phyloP scores from a whole-genome alignment of 2,329 filamentous ascomycete species.

The Phyllosticta citriasiana region DNA sequence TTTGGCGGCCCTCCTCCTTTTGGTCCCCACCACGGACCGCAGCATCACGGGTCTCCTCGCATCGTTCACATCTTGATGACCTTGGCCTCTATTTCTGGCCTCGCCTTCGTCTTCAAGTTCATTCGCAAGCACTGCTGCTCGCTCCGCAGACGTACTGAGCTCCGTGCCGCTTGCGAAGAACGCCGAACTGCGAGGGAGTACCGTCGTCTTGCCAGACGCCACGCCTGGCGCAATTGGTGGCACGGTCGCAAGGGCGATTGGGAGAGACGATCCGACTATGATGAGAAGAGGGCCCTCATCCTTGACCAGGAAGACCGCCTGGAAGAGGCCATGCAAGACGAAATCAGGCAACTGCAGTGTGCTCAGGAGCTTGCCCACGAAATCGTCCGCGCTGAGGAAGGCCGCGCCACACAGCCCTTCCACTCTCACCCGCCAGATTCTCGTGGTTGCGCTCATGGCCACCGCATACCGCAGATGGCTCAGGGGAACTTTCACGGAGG shows the following conservation, averaged over 20 bases:
- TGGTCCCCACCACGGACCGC: background rate
- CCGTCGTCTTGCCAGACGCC: conserved; percentile 41
- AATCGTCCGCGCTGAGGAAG: conserved; percentile 33
- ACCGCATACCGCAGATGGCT: background rate
- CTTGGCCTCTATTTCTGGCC: conserved; percentile 37
- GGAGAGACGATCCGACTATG: conserved; percentile 32
- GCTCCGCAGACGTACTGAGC: conserved; percentile 35
- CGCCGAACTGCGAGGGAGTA: conserved; percentile 43
- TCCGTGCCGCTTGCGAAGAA: conserved; percentile 44
- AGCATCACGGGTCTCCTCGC: conserved; percentile 10
- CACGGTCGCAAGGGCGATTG: conserved; percentile 23
- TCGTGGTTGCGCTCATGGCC: background rate
- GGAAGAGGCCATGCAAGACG: conserved; percentile 26
- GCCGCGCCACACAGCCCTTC: conserved; percentile 12
- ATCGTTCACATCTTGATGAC: conserved; percentile 27
- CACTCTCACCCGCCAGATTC: background rate
- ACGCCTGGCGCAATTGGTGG: conserved; percentile 44
- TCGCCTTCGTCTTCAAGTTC: conserved; percentile 34
- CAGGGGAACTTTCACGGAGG: conserved; percentile 16
- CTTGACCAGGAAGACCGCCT: conserved; percentile 36
- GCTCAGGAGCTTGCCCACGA: conserved; percentile 45
- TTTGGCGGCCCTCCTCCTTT: conserved; percentile 8
- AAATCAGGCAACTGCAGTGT: conserved; percentile 41
- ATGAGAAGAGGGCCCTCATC: conserved; percentile 43
- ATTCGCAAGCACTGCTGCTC: conserved; percentile 40